These are phyloP conservation scores for Juncus inflexus DNA, from an alignment of 176 grass and related monocot genomes.

Conservation along the genomic window DNA sequence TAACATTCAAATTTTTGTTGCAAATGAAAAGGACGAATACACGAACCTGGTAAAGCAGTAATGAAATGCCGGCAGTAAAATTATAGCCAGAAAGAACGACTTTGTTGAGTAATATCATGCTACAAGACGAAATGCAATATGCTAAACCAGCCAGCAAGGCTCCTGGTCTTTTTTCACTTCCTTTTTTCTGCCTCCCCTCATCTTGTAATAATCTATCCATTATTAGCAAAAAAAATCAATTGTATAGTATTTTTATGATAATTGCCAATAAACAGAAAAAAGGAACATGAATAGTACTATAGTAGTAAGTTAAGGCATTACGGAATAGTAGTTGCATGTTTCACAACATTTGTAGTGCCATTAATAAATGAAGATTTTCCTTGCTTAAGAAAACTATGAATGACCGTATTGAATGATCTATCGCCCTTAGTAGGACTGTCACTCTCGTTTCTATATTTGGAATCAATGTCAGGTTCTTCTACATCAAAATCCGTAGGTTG, in stretches of 20 bases:
- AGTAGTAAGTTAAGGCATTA: slow-evolving; percentile 1
- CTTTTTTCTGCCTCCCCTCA: slow-evolving; percentile 37
- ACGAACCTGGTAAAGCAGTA: slow-evolving; percentile 73
- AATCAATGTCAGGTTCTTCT: slow-evolving; percentile 43
- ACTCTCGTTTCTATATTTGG: slow-evolving; percentile 45
- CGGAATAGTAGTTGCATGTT: slow-evolving; percentile 51
- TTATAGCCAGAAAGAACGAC: slow-evolving; percentile 74
- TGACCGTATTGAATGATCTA: slow-evolving; percentile 50
- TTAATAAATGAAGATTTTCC: slow-evolving; percentile 68
- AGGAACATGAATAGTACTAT: neutral
- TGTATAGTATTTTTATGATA: neutral
- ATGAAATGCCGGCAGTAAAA: slow-evolving; percentile 60
- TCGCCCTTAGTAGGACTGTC: slow-evolving; percentile 47
- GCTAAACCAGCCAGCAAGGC: slow-evolving; percentile 56
- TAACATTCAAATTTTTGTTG: no score
- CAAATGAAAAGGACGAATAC: neutral
- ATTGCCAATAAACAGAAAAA: neutral
- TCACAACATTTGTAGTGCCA: slow-evolving; percentile 41
- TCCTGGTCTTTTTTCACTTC: slow-evolving; percentile 37
- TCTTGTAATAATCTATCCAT: slow-evolving; percentile 54
- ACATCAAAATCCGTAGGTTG: slow-evolving; percentile 38
- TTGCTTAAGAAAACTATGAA: slow-evolving; percentile 70
- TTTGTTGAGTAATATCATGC: slow-evolving; percentile 96
- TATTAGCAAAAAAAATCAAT: neutral
- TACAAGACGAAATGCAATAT: slow-evolving; percentile 78